Evolutionary conservation across 306 rosid genomes (phyloP).

Genomic region (Calophaca sinica): DNA sequence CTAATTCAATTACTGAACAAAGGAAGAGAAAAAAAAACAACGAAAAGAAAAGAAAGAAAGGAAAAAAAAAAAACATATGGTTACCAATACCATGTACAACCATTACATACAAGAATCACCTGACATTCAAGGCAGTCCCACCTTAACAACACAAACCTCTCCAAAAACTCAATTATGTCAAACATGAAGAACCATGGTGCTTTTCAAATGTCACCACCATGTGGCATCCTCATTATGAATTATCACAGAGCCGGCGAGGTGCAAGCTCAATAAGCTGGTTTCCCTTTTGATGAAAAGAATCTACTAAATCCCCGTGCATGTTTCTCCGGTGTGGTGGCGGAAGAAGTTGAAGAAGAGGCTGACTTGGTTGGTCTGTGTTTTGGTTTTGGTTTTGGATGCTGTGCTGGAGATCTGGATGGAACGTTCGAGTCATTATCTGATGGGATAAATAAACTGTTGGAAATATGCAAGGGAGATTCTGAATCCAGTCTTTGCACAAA

Average conservation of each 20-base stretch:
- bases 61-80: constrained; percentile 57
- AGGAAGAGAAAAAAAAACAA: constrained; percentile 18
- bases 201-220: constrained; percentile 51
- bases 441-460: constrained; percentile 62
- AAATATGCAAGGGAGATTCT: constrained; percentile 67
- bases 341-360: constrained; percentile 74
- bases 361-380: constrained; percentile 82
- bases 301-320: constrained; percentile 85
- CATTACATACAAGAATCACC: constrained; percentile 71
- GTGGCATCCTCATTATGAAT: constrained; percentile 40
- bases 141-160: constrained; percentile 56
- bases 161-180: constrained; percentile 52
- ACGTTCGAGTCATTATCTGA: constrained; percentile 67
- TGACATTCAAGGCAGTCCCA: constrained; percentile 47
- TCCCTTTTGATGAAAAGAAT: constrained; percentile 92
- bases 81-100: constrained; percentile 83
- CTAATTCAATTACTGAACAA: constrained; percentile 56
- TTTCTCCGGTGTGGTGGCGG: constrained; percentile 88
- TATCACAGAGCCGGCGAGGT: constrained; percentile 42
- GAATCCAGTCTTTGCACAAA: constrained; percentile 53
- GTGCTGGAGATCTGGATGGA: constrained; percentile 64
- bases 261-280: constrained; percentile 69
- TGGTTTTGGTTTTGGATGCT: constrained; percentile 65
- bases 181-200: constrained; percentile 50
- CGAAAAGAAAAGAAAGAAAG: constrained; percentile 22